phyloP scores from a whole-genome alignment of 495 filamentous ascomycete genomes.

The Choiromyces venosus region DNA sequence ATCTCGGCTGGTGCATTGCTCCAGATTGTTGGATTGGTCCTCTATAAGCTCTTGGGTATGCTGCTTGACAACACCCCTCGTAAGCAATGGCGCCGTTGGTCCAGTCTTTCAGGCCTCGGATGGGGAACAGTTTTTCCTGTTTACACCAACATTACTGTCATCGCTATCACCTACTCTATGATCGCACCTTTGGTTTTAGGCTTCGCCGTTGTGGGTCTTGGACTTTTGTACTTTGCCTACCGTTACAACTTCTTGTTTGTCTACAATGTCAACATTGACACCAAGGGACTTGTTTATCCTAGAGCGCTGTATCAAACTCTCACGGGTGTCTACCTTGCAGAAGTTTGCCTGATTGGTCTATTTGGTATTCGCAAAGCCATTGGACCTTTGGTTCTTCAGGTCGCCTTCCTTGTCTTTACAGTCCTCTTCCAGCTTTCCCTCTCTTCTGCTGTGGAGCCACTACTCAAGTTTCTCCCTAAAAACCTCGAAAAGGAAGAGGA shows the following conservation, averaged over 20 bases:
- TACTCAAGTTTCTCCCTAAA: conserved; percentile 72
- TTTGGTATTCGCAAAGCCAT: conserved; percentile 66
- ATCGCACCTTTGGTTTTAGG: conserved; percentile 87
- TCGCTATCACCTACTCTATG: conserved; percentile 81
- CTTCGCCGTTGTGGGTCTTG: conserved; percentile 77
- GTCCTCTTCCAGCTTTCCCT: conserved; percentile 77
- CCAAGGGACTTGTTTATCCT: conserved; percentile 81
- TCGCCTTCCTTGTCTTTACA: conserved; percentile 72
- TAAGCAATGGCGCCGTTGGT: conserved; percentile 57
- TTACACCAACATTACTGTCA: conserved; percentile 77
- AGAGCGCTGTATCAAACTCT: conserved; percentile 88
- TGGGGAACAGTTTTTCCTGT: conserved; percentile 89
- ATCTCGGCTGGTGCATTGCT: conserved; percentile 69
- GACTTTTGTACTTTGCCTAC: conserved; percentile 87
- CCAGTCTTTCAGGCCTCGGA: conserved; percentile 57
- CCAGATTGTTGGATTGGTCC: conserved; percentile 68
- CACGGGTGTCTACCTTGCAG: conserved; percentile 76
- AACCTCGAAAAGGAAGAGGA: conserved; percentile 57
- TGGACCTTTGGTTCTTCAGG: conserved; percentile 78
- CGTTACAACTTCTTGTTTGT: conserved; percentile 94
- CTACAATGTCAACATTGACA: conserved; percentile 76
- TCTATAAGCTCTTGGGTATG: conserved; percentile 73
- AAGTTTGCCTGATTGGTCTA: conserved; percentile 83
- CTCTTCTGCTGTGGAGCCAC: conserved; percentile 69
- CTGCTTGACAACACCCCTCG: conserved; percentile 54